Conservation (phyloP, 257 asterid species). For the Lycium ferocissimum region DNA sequence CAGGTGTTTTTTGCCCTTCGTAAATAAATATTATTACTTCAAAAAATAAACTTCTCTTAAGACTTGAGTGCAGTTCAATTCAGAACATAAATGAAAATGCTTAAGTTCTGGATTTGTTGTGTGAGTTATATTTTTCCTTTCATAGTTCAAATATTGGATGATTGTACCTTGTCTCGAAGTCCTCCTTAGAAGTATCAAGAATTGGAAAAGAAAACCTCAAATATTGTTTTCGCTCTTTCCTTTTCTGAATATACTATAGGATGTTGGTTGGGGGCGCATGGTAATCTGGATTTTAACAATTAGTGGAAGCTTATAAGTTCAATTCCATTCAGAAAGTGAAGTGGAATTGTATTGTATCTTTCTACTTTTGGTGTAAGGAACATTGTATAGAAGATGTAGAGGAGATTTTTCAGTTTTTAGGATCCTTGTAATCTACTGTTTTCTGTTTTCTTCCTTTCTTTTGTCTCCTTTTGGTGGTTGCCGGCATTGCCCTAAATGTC, state of each 20-base stretch:
- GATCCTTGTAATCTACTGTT: too few species aligned
- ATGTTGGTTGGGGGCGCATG: background rate
- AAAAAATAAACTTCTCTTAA: background rate
- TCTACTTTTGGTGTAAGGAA: too few species aligned
- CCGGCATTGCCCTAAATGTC: too few species aligned
- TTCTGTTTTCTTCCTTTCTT: too few species aligned
- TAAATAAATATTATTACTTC: background rate
- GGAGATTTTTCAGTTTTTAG: too few species aligned
- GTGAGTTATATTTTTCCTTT: background rate
- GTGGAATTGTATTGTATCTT: too few species aligned
- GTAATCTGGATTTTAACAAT: background rate
- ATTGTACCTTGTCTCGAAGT: background rate
- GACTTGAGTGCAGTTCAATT: slow-evolving; percentile 1
- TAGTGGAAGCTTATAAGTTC: background rate
- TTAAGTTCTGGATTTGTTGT: slow-evolving; percentile 7
- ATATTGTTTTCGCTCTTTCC: background rate
- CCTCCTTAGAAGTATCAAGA: background rate
- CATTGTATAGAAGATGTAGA: too few species aligned
- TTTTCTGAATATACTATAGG: background rate
- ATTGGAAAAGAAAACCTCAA: background rate
- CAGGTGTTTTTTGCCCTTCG: background rate
- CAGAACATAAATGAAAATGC: background rate
- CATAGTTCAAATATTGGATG: slow-evolving; percentile 9
- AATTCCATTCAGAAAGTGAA: too few species aligned
- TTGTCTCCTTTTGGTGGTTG: too few species aligned